A percentile compares a stretch with the other conserved stretches of the same genome.
phyloP scores from a whole-genome alignment of 148 eudicot species.

The Pouteria glomerata region DNA sequence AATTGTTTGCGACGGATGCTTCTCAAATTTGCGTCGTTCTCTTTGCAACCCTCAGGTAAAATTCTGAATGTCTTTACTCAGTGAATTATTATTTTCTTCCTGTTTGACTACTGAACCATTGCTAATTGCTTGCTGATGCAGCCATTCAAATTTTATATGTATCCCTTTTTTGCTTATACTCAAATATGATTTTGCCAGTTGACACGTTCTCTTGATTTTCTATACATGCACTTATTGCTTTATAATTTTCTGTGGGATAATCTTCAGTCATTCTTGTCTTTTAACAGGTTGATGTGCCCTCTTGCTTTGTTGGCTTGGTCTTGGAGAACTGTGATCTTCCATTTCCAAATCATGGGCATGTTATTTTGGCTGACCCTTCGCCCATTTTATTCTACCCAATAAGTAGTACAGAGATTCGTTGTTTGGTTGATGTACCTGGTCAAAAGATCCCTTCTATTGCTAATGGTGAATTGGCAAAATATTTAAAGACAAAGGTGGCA shows the following conservation, averaged over 20 bases:
- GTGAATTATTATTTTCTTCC: not conserved
- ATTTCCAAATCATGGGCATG: constrained; percentile 58
- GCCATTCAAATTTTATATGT: too few relatives aligned
- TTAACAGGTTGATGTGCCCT: constrained; percentile 64
- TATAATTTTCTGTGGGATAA: not conserved
- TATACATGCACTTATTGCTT: not conserved
- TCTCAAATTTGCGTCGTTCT: constrained; percentile 45
- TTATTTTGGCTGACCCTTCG: constrained; percentile 65
- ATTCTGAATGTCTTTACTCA: not conserved
- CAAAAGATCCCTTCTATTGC: constrained; percentile 63
- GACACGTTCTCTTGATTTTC: not conserved
- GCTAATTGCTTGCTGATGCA: not conserved
- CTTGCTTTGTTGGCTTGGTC: constrained; percentile 66
- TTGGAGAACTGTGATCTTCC: constrained; percentile 59
- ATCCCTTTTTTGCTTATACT: too few relatives aligned
- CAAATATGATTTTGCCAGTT: not conserved
- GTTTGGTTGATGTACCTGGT: constrained; percentile 70
- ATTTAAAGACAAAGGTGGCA: constrained; percentile 57
- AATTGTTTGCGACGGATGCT: constrained; percentile 51
- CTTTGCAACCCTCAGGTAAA: constrained; percentile 42
- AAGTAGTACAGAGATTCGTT: constrained; percentile 65
- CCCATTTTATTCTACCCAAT: constrained; percentile 63
- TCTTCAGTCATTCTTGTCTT: not conserved
- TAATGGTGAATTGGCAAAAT: constrained; percentile 71
- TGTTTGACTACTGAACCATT: too few relatives aligned